Evolutionary conservation across 768 basidiomycete species (phyloP), one percentile per base, ranked within the genome.

Genomic region (Cubamyces lactineus): DNA sequence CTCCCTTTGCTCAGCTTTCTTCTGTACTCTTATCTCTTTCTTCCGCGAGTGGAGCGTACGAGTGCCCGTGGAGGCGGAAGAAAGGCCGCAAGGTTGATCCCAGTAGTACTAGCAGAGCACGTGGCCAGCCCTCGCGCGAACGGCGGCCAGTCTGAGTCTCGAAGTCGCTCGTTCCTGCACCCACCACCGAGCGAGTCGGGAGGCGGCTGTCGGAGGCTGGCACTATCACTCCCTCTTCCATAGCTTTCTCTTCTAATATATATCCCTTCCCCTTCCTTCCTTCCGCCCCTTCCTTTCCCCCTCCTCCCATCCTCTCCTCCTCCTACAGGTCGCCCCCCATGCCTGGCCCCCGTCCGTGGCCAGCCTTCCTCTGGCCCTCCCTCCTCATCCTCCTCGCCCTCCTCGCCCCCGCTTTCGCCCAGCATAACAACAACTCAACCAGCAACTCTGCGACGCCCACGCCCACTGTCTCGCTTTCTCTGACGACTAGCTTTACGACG

Each of bases 401-500:
- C 69, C 42, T 70, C 66, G 63, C 65, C 71, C 70, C 72, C 60
- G 79, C 78, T 61, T 64, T 69, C n/a, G 80, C 79, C 5, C 80
- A 81, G 71, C 26, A 49, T 7, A 49, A 49, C 48, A 17, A 16
- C 26, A 49, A 52, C 12, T 45, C 55, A 5, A 47, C 43, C 13
- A 47, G 13, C 47, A 61, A 62, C 34, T 66, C 67, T 40, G 66
- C 62, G 61, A 70, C 74, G 55, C 61, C 75, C 47, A 63, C 73
- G 40, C 72, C 76, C 48, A 58, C 55, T 66, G 64, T 83, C 54
- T 85, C 85, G 39, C 76, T 87, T 49, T 84, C 84, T 57, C 76
- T 84, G 54, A 82, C 84, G 16, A 85, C 83, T 16, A 77, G 77
- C 61, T 82, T 83, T 42, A 75, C 80, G 68, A 82, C 82, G 5